Evolutionary conservation across 805 yeast species (phyloP).

Genomic region (Clavispora fructus): DNA sequence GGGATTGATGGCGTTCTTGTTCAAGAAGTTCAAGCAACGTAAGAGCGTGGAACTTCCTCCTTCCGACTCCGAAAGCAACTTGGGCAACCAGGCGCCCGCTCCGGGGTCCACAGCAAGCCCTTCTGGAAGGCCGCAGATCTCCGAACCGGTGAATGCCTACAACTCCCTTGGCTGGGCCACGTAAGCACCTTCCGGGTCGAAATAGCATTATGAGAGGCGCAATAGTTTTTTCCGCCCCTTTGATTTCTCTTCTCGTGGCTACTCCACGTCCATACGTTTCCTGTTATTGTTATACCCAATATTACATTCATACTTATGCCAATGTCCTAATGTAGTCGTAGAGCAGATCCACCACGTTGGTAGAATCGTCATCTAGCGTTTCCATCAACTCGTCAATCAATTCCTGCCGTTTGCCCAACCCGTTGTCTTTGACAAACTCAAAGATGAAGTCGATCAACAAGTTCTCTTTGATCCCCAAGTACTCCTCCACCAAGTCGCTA

Average conservation of each 20-base stretch:
- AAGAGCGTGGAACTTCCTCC: constrained; percentile 37
- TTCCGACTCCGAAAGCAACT: constrained; percentile 34
- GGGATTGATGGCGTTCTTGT: constrained; percentile 50
- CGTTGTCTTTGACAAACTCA: constrained; percentile 28
- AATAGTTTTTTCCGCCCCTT: background rate
- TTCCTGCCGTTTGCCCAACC: constrained; percentile 25
- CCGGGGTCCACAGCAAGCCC: constrained; percentile 14
- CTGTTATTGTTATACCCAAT: constrained; percentile 1
- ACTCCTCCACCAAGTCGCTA: constrained; percentile 43
- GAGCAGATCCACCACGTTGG: constrained; percentile 35
- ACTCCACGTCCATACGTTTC: background rate
- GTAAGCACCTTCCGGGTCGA: background rate
- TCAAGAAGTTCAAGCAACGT: constrained; percentile 42
- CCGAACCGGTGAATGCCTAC: constrained; percentile 64
- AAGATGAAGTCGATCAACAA: constrained; percentile 42
- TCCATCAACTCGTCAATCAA: constrained; percentile 45
- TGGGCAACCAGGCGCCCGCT: constrained; percentile 14
- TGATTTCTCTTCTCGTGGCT: background rate
- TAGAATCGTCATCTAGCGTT: constrained; percentile 47
- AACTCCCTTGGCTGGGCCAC: constrained; percentile 66
- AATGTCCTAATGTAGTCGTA: constrained; percentile 3
- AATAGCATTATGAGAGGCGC: background rate
- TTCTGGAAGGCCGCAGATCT: constrained; percentile 38
- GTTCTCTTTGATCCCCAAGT: constrained; percentile 50
- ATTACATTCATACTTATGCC: constrained; percentile 1